Conservation (phyloP, 768 basidiomycete species). For the Boletus speciosus region DNA sequence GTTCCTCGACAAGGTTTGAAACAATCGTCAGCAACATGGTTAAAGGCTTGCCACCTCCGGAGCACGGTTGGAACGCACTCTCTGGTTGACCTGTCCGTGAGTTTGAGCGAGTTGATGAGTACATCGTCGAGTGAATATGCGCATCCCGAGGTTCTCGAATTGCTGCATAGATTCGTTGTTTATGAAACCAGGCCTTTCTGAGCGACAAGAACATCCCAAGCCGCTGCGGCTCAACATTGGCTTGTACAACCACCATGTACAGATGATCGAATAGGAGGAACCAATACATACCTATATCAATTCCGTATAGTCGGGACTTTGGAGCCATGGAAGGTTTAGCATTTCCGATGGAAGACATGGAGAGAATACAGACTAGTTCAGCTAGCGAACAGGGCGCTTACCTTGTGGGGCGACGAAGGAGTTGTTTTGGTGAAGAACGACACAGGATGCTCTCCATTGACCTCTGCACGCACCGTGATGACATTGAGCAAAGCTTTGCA, state of each 20-base stretch:
- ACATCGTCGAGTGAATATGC: background rate
- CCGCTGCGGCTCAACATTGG: background rate
- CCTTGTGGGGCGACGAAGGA: too few relatives aligned
- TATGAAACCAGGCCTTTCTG: background rate
- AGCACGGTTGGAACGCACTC: background rate
- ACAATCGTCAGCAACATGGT: background rate
- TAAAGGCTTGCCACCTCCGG: background rate
- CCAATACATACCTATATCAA: background rate
- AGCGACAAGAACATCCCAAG: background rate
- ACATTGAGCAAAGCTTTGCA: too few relatives aligned
- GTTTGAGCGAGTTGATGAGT: background rate
- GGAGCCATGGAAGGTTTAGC: background rate
- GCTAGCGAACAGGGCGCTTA: too few relatives aligned
- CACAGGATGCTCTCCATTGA: too few relatives aligned
- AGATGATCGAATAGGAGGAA: background rate
- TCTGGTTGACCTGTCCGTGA: background rate
- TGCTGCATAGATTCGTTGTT: too few relatives aligned
- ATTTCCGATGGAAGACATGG: too few relatives aligned
- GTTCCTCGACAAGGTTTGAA: background rate
- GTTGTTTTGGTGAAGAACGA: too few relatives aligned
- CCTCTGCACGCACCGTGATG: too few relatives aligned
- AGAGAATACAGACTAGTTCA: too few relatives aligned
- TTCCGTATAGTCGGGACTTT: background rate
- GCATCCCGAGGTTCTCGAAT: background rate
- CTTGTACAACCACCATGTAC: background rate